A percentile compares a stretch with the other conserved stretches of the same genome.
Evolutionary conservation across 768 basidiomycete genomes (phyloP).

Genomic region (Lactarius evosmus): DNA sequence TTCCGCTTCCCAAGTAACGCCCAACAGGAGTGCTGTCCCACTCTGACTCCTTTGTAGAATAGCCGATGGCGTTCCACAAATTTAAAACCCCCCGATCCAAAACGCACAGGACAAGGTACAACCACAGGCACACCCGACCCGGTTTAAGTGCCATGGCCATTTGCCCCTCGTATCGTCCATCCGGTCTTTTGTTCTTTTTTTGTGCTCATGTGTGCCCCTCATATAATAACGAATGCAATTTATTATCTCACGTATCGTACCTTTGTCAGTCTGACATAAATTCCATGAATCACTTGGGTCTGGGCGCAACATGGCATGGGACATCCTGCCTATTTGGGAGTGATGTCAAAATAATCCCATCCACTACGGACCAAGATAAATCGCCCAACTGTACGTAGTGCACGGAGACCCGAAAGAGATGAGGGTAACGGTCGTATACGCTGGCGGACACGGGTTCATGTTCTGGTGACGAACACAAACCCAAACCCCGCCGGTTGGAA

Average conservation of each 20-base stretch:
- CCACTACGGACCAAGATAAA: no score
- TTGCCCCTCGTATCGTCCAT: slow-evolving; percentile 1
- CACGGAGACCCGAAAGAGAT: no score
- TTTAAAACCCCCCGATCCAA: slow-evolving; percentile 8
- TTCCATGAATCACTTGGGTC: background rate
- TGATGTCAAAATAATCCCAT: background rate
- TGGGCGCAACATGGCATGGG: background rate
- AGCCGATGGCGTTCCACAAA: background rate
- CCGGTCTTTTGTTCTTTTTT: slow-evolving; percentile 24
- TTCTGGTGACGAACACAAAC: background rate
- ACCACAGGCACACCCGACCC: background rate
- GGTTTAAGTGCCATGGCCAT: background rate
- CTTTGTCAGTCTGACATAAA: slow-evolving; percentile 3
- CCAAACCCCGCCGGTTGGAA: background rate
- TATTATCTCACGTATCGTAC: background rate
- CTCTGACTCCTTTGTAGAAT: slow-evolving; percentile 7
- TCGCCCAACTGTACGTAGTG: background rate
- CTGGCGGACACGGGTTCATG: background rate
- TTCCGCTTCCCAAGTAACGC: background rate
- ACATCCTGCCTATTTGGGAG: background rate
- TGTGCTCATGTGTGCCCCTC: slow-evolving; percentile 5
- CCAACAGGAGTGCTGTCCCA: slow-evolving; percentile 6
- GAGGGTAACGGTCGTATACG: no score
- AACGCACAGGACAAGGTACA: slow-evolving; percentile 16
- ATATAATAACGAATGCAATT: slow-evolving; percentile 3